Conservation (phyloP, 1,284 basidiomycete genomes). For the Neonothopanus nambi region DNA sequence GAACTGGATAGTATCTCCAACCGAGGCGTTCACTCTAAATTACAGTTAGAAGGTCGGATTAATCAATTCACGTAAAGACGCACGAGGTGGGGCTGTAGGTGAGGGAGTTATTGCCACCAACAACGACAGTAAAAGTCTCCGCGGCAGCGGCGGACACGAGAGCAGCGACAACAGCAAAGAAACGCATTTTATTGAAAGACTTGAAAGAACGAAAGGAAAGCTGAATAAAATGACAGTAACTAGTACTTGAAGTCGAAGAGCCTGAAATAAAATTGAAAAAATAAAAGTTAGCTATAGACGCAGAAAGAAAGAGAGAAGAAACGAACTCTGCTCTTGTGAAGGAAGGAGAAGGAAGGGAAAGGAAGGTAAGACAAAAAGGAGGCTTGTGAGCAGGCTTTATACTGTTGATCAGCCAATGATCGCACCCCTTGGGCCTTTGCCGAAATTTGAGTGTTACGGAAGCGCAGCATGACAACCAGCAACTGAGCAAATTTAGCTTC, state of each 20-base stretch:
- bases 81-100: conserved; percentile 18
- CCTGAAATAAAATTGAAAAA: conserved; percentile 10
- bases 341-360: neutral
- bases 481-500: neutral
- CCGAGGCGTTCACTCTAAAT: conserved; percentile 14
- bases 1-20: conserved; percentile 17
- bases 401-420: no score
- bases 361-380: no score
- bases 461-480: neutral
- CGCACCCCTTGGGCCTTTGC: no score
- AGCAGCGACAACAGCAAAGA: conserved; percentile 18
- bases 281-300: neutral
- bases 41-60: neutral
- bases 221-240: conserved; percentile 8
- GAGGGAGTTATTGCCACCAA: conserved; percentile 17
- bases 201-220: conserved; percentile 2
- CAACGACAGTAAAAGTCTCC: conserved; percentile 17
- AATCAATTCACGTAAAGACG: neutral
- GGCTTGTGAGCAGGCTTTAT: no score
- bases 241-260: conserved; percentile 16
- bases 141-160: conserved; percentile 15
- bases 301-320: neutral
- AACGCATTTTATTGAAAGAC: conserved; percentile 15
- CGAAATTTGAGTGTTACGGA: neutral
- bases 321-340: conserved; percentile 8